phyloP scores from a whole-genome alignment of 768 basidiomycete species.

The Calocera viscosa region DNA sequence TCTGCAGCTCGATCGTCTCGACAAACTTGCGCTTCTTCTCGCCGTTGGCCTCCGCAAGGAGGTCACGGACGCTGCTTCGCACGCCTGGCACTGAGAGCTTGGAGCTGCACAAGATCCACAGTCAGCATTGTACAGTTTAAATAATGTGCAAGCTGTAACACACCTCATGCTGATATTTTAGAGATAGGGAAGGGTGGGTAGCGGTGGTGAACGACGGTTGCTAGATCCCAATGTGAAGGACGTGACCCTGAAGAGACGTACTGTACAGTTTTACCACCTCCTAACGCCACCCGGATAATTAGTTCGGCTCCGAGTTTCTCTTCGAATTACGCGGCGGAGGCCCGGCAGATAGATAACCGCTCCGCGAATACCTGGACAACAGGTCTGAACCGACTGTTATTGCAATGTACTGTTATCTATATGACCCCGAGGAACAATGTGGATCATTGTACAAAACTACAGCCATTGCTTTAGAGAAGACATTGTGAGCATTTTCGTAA shows the following conservation, averaged over 20 bases:
- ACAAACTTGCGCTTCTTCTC: conserved; percentile 88
- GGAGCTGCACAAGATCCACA: conserved; percentile 24
- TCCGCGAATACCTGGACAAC: no score
- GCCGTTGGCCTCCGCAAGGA: conserved; percentile 69
- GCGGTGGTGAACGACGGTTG: neutral
- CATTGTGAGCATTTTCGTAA: no score
- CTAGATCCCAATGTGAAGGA: neutral
- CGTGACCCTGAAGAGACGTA: neutral
- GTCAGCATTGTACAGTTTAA: neutral
- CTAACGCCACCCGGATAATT: no score
- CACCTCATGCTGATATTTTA: conserved; percentile 9
- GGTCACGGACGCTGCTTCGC: conserved; percentile 91
- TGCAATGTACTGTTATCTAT: no score
- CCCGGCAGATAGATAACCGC: no score
- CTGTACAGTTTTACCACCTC: conserved; percentile 6
- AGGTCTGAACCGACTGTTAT: no score
- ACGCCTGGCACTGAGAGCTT: conserved; percentile 99
- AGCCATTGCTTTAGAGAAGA: no score
- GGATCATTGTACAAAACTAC: no score
- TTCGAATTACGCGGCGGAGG: no score
- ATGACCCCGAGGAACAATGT: no score
- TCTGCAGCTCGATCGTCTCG: conserved; percentile 92
- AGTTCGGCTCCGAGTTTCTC: no score
- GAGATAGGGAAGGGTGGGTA: neutral
- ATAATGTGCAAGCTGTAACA: neutral